Base-by-base conservation (phyloP, 192 early-diverging fungal genomes). In the Coemansia sp. region DNA sequence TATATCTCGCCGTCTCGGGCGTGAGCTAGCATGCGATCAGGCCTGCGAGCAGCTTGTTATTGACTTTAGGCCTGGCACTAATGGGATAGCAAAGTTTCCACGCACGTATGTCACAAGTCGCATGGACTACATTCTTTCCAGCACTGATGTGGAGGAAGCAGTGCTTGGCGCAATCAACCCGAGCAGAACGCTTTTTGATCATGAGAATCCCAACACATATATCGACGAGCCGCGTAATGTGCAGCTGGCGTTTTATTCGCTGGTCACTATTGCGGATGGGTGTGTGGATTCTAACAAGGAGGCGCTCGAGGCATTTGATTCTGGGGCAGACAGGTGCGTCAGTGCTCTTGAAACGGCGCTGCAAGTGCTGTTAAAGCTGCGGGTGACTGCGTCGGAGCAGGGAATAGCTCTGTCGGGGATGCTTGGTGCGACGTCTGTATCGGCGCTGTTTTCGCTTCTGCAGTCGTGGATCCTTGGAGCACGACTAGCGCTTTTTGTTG, bases 161-260 rank as follows among this genome's bases (percentile, higher is more conserved):
- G 74, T 82, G 21, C 54, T 40, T 18, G 67, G 52, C 16, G 82
- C 71, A 0, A 49, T 87, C 6, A 73, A 75, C 16, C 86, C 86
- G 3, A 85, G 76, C 67, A 76, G 80, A 47, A 85, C 82, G n/a
- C 74, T 94, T n/a, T 94, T 94, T 71, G 88, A 86, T 26, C 88
- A 91, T 49, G 93, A 94, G 72, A 84, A 85, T 9, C 84, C 87
- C 10, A 94, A 94, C 68, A 84, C 90, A 21, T 90, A 90, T 65
- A 86, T 88, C 8, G 93, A 94, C 71, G 85, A 88, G 63, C 68
- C 88, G 61, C 77, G 92, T 43, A 88, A 92, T 61, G 68, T 81
- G 32, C 84, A 88, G 75, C 80, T 86, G 73, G 77, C 84, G 12
- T 82, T 73, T 43, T 69, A 67, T 52, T 73, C 79, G 64, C 67